Base-by-base conservation (phyloP, 148 eudicot genomes). In the Pouteria glomerata region DNA sequence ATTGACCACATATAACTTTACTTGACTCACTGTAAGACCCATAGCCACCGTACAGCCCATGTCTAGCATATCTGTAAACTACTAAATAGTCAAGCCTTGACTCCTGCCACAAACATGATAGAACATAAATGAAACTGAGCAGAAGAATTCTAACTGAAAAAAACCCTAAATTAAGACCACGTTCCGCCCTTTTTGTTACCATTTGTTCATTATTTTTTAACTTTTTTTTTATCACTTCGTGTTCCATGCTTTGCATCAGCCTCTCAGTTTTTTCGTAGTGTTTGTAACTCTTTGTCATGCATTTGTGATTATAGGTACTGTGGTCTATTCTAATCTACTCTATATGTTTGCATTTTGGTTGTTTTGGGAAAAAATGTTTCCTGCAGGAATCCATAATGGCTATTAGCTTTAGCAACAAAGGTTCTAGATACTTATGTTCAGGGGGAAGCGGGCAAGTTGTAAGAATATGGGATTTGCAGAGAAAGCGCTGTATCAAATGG, bases 401-500 rank as follows among this genome's bases (percentile, higher is more conserved):
- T 51, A 81, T 94, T 64, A 89, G 77, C 78, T 94, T 94, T 79
- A 91, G 97, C 87, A 94, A 83, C 77, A 94, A 94, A 78, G 87
- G 88, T 34, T 94, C 98, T 64, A 84, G 98, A 74, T 94, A 91
- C 73, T 76, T 94, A 57, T 91, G 97, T 70, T 87, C 98, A 23
- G 97, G 96, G 47, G 98, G 98, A 60, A 87, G 87, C 74, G 88
- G 89, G 65, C 93, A 94, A 79, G 88, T 94, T 75, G 98, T 91
- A 30, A 81, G 87, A 74, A 94, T 91, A 63, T 94, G 98, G 98
- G 98, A 94, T 83, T 82, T 94, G 80, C 98, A 89, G 77, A 85
- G 87, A 74, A 94, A 91, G 73, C 96, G 93, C 37, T 94, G 98
- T 82, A 90, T 94, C 66, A 94, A 94, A 85, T 85, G 96, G 97